Conservation (phyloP, 2,329 filamentous ascomycete genomes). For the Pyricularia pennisetigena region DNA sequence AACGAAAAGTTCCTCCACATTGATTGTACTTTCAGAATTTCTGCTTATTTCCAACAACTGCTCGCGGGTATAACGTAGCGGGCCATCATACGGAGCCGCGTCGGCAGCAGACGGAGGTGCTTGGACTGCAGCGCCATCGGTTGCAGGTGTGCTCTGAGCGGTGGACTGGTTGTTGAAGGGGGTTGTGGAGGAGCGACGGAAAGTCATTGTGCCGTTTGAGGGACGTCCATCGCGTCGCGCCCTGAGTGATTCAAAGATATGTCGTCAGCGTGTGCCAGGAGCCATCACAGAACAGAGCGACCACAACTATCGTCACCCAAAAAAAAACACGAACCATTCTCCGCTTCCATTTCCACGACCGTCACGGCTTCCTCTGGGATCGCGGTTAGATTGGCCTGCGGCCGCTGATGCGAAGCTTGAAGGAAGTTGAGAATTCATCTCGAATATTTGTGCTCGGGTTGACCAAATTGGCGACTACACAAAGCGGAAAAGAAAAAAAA, state of each 20-base stretch:
- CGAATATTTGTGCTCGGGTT: conserved; percentile 12
- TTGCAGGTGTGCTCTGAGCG: conserved; percentile 9
- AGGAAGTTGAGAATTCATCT: conserved; percentile 64
- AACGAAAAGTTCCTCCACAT: conserved; percentile 59
- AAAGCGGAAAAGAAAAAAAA: not conserved
- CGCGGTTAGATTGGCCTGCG: conserved; percentile 59
- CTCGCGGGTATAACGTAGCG: conserved; percentile 65
- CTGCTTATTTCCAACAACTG: conserved; percentile 69
- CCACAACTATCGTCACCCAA: not conserved
- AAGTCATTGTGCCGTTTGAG: conserved; percentile 53
- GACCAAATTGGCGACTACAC: conserved; percentile 3
- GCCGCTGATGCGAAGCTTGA: conserved; percentile 80
- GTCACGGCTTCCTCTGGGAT: conserved; percentile 47
- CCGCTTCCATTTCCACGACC: conserved; percentile 47
- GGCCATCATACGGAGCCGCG: conserved; percentile 32
- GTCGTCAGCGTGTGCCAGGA: conserved; percentile 1
- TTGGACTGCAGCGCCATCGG: conserved; percentile 12
- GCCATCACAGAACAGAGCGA: not conserved
- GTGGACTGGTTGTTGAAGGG: conserved; percentile 25
- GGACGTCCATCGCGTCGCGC: conserved; percentile 46
- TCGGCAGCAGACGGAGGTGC: conserved; percentile 20
- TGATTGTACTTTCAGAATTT: conserved; percentile 37
- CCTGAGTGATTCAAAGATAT: conserved; percentile 26
- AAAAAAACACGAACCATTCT: conserved; percentile 55
- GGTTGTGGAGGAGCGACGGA: conserved; percentile 53